Base-by-base conservation (phyloP, 352 stramenopile species). In the Globisporangium heterothallicum region DNA sequence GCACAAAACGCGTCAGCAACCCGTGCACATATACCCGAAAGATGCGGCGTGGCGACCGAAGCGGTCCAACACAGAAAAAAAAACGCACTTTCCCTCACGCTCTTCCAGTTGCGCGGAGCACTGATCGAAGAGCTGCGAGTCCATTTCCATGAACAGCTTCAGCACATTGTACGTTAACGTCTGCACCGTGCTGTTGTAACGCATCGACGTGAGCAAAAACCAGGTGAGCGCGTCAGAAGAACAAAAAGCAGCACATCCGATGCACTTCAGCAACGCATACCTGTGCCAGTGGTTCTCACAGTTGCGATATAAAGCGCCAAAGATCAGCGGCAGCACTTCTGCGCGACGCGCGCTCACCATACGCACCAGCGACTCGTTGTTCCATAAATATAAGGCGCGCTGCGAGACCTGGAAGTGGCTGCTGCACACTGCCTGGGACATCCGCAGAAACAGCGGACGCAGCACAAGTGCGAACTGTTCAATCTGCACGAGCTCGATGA, bases 381-480 rank as follows among this genome's bases (percentile, higher is more conserved):
- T 99, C 97, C 97, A 99, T 55, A 99, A 88, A 78, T 98, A 99
- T 53, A 99, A 78, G 22, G 96, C 91, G 34, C 96, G 88, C 73
- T 99, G 95, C 24, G 96, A 96, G 18, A 89, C 78, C 73, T 98
- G 95, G 64, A 98, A 99, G 65, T 98, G 94, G 60, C 96, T 89
- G 38, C 83, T 97, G 48, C 92, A 90, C 6, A 98, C 71, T 58
- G 87, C 97, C 49, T 84, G 70, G 42, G 80, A 71, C 51, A 96
- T 64, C 22, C 86, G 74, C 49, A 83, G 63, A 58, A 92, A 95
- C 1, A 96, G 65, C 34, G 68, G 69, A 46, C 82, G 72, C 59
- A 88, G 77, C 35, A 68, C 60, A 18, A 55, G 54, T 34, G 61
- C 72, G 40, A 95, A 79, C 44, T 93, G 70, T 35, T 96, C 82